Evolutionary conservation across 2,329 filamentous ascomycete species (phyloP).

Genomic region (Blastomyces gilchristii): DNA sequence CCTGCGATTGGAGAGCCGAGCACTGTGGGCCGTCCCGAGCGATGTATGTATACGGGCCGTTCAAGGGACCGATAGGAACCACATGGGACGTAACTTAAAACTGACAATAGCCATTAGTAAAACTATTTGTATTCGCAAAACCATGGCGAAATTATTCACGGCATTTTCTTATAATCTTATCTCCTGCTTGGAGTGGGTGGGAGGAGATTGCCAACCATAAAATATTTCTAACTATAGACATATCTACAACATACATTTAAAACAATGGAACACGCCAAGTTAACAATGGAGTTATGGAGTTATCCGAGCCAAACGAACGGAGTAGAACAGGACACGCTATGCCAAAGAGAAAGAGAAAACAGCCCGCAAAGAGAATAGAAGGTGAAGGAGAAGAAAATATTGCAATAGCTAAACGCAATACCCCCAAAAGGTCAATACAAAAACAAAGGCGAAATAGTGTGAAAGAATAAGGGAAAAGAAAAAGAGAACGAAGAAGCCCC

Average conservation of each 20-base stretch:
- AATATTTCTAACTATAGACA: background rate
- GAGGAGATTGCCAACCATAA: too few species aligned
- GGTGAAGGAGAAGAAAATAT: background rate
- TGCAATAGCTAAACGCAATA: background rate
- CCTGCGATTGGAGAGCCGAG: background rate
- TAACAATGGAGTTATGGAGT: background rate
- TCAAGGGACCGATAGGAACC: background rate
- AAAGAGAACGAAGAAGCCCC: background rate
- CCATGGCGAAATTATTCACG: background rate
- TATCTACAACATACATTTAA: background rate
- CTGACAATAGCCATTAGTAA: background rate
- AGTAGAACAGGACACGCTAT: background rate
- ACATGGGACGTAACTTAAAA: background rate
- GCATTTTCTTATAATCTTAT: background rate
- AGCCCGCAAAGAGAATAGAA: background rate
- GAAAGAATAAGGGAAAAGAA: background rate
- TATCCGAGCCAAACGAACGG: background rate
- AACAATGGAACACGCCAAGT: too few species aligned
- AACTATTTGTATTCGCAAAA: background rate
- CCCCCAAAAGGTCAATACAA: background rate
- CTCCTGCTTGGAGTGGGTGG: background rate
- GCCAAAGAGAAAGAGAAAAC: background rate
- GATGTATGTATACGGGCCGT: too few species aligned
- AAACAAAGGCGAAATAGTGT: background rate
- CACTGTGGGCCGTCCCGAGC: background rate